These are phyloP conservation scores for Cladosporium sp. DNA, from an alignment of 2,329 filamentous ascomycete species.

Conservation along the genomic window DNA sequence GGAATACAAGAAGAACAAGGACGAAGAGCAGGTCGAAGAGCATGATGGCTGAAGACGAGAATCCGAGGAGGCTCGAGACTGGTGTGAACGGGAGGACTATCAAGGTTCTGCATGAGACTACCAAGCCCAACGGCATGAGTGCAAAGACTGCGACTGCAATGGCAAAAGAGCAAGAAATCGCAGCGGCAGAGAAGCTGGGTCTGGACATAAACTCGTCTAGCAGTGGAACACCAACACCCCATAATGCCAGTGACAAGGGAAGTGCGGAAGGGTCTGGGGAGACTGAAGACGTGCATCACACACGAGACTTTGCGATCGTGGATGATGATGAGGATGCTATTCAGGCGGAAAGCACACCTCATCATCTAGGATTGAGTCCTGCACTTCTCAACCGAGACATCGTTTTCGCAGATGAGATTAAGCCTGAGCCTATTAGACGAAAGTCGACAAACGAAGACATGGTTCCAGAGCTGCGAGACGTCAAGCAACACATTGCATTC, in stretches of 20 bases:
- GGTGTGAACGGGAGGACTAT: slow-evolving; percentile 58
- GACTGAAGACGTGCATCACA: neutral
- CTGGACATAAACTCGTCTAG: slow-evolving; percentile 27
- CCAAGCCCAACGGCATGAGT: slow-evolving; percentile 39
- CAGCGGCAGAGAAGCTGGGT: slow-evolving; percentile 43
- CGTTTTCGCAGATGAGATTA: slow-evolving; percentile 64
- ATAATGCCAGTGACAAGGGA: slow-evolving; percentile 6
- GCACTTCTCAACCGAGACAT: slow-evolving; percentile 46
- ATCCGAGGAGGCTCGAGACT: slow-evolving; percentile 50
- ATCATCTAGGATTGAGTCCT: slow-evolving; percentile 27
- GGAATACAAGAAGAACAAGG: slow-evolving; percentile 60
- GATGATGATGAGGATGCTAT: slow-evolving; percentile 11
- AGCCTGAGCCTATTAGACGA: slow-evolving; percentile 3
- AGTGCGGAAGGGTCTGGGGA: neutral
- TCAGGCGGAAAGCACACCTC: neutral
- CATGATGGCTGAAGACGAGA: slow-evolving; percentile 36
- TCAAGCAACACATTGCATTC: slow-evolving; percentile 76
- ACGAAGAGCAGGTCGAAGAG: slow-evolving; percentile 43
- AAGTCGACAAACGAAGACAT: slow-evolving; percentile 42
- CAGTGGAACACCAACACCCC: neutral
- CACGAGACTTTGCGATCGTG: neutral
- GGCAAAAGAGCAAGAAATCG: slow-evolving; percentile 38
- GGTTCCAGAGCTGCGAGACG: slow-evolving; percentile 51
- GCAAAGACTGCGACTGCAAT: slow-evolving; percentile 52
- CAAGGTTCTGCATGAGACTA: slow-evolving; percentile 58